Percentiles rank a stretch among this genome's conserved stretches.
Conservation (phyloP, 2,329 filamentous ascomycete genomes). For the Cordyceps cicadae region DNA sequence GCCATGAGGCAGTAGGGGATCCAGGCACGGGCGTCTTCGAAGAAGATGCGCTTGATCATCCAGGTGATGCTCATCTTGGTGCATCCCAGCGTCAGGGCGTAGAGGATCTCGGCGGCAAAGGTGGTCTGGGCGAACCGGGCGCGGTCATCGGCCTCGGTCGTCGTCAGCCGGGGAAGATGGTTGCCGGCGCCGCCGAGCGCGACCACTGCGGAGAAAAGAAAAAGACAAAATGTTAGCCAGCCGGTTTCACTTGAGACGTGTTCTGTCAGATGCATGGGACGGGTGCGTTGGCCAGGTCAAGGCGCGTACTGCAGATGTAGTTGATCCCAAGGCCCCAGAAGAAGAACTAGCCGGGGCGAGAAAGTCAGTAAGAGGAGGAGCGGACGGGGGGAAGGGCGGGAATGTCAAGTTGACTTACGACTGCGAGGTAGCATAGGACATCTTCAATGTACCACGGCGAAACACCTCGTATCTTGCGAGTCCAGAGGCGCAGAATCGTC, state of each 20-base stretch:
- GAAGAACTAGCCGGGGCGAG: slow-evolving; percentile 7
- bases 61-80: slow-evolving; percentile 17
- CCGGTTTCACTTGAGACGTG: too few species aligned
- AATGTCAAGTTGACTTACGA: slow-evolving; percentile 8
- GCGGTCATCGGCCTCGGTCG: neutral
- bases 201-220: slow-evolving; percentile 17
- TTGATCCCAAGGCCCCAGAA: slow-evolving; percentile 14
- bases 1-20: slow-evolving; percentile 14
- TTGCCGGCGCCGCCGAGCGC: slow-evolving; percentile 16
- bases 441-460: slow-evolving; percentile 13
- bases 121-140: slow-evolving; percentile 11
- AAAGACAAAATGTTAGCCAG: neutral
- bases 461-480: slow-evolving; percentile 11
- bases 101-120: slow-evolving; percentile 16
- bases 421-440: slow-evolving; percentile 14
- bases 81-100: slow-evolving; percentile 15
- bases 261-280: too few species aligned
- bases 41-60: slow-evolving; percentile 19
- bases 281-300: neutral
- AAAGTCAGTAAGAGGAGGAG: neutral
- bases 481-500: slow-evolving; percentile 15
- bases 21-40: slow-evolving; percentile 12
- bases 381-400: neutral
- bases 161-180: slow-evolving; percentile 12
- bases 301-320: slow-evolving; percentile 14